Percentiles rank a stretch among this genome's conserved stretches.
Conservation (phyloP, 2,329 filamentous ascomycete genomes). For the Calonectria honghensis region DNA sequence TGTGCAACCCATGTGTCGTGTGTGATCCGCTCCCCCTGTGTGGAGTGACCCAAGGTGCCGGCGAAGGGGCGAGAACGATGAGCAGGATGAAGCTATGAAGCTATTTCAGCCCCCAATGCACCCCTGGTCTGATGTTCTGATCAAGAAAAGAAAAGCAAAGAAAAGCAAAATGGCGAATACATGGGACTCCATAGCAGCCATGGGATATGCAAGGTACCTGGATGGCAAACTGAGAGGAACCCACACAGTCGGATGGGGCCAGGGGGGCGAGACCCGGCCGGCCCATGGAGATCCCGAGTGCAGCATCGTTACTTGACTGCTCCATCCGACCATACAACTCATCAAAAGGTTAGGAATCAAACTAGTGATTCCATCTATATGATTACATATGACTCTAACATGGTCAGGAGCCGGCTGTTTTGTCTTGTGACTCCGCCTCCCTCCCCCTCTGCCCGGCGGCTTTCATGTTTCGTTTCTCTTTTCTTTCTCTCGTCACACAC, state of each 20-base stretch:
- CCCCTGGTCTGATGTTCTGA: conserved; percentile 34
- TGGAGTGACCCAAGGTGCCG: not conserved
- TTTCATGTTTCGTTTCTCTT: conserved; percentile 25
- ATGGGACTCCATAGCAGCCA: conserved; percentile 14
- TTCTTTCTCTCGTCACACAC: conserved; percentile 6
- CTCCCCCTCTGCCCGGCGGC: not conserved
- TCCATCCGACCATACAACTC: conserved; percentile 11
- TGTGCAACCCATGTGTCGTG: conserved; percentile 33
- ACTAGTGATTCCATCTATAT: conserved; percentile 8
- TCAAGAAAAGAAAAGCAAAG: conserved; percentile 18
- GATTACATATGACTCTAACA: conserved; percentile 15
- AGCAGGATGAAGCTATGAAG: conserved; percentile 32
- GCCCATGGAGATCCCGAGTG: conserved; percentile 40
- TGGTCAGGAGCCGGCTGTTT: conserved; percentile 11
- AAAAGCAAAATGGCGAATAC: conserved; percentile 9
- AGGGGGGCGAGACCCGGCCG: conserved; percentile 41
- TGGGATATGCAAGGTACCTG: conserved; percentile 37
- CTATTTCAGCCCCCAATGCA: conserved; percentile 36
- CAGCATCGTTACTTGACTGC: conserved; percentile 20
- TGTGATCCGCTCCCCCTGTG: conserved; percentile 7
- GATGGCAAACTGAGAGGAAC: conserved; percentile 36
- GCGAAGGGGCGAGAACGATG: not conserved
- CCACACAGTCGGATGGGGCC: conserved; percentile 32
- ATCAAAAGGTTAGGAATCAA: not conserved
- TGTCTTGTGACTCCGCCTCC: conserved; percentile 23